phyloP scores from a whole-genome alignment of 2,329 filamentous ascomycete species.

The Tolypocladium nubicola region DNA sequence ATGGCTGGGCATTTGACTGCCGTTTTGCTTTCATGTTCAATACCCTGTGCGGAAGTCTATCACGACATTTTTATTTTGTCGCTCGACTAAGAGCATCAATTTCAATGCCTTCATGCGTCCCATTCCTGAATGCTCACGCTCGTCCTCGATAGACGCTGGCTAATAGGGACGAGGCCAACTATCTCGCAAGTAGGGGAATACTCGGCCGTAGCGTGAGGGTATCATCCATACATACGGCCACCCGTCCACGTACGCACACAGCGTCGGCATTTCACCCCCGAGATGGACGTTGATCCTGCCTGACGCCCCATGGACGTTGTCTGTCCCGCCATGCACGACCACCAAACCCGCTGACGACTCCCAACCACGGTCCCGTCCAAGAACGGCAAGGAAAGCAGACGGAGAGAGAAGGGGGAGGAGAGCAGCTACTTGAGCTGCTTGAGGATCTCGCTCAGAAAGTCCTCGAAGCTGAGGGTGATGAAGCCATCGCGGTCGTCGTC shows the following conservation, averaged over 20 bases:
- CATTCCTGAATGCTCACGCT: not conserved
- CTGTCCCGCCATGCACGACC: not conserved
- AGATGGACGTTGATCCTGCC: not conserved
- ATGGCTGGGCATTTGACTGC: not conserved
- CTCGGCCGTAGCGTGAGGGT: slow-evolving; percentile 1
- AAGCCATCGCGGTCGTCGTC: slow-evolving; percentile 95
- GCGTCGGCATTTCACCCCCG: not conserved
- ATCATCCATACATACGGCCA: slow-evolving; percentile 4
- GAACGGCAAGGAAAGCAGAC: too few species aligned
- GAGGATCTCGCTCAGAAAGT: slow-evolving; percentile 62
- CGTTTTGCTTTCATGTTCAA: not conserved
- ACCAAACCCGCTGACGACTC: too few species aligned
- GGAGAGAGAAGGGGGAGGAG: too few species aligned
- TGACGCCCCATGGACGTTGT: not conserved
- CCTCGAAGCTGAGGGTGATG: slow-evolving; percentile 73
- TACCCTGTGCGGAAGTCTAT: not conserved
- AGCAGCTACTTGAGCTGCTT: slow-evolving; percentile 44
- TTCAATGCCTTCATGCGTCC: not conserved
- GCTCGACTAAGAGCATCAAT: not conserved
- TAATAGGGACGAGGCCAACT: not conserved
- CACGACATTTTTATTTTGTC: not conserved
- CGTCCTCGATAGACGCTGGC: not conserved
- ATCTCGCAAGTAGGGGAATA: not conserved
- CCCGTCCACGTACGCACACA: not conserved
- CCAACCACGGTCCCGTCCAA: not conserved